Percentiles rank a stretch among this genome's conserved stretches.
phyloP scores from a whole-genome alignment of 2,329 filamentous ascomycete genomes.

The Aspergillus vadensis region DNA sequence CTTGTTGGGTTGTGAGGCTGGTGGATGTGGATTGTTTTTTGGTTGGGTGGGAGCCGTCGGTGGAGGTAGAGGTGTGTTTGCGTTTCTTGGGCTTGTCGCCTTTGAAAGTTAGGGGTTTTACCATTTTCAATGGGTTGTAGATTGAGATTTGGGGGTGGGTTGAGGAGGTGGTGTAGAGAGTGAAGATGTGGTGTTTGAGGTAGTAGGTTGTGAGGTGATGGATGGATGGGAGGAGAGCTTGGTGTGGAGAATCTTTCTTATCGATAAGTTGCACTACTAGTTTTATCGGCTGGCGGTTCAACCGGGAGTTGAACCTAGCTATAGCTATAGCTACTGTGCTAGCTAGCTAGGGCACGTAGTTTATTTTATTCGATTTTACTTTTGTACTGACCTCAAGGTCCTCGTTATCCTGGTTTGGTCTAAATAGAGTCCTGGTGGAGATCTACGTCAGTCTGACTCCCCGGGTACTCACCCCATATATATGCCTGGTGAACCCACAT shows the following conservation, averaged over 20 bases:
- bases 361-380: too few species aligned
- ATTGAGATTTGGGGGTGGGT: constrained; percentile 11
- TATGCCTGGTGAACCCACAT: background rate
- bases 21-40: constrained; percentile 22
- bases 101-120: constrained; percentile 92
- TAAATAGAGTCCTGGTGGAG: too few species aligned
- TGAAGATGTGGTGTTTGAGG: too few species aligned
- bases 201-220: background rate
- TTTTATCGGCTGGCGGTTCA: too few species aligned
- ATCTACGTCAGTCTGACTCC: too few species aligned
- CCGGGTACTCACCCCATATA: background rate
- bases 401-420: background rate
- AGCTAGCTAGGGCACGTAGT: too few species aligned
- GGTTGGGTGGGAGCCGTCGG: constrained; percentile 30
- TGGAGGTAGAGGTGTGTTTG: constrained; percentile 67
- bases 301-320: background rate
- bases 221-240: constrained; percentile 4
- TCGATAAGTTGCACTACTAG: too few species aligned
- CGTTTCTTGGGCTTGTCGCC: constrained; percentile 94
- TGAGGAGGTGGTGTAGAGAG: background rate
- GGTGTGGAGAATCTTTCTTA: background rate
- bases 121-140: constrained; percentile 31
- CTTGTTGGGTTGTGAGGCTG: constrained; percentile 24
- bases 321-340: background rate
- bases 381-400: background rate